A percentile compares a stretch with the other conserved stretches of the same genome.
phyloP scores from a whole-genome alignment of 257 asterid genomes.

The Thymus mandschuricus region DNA sequence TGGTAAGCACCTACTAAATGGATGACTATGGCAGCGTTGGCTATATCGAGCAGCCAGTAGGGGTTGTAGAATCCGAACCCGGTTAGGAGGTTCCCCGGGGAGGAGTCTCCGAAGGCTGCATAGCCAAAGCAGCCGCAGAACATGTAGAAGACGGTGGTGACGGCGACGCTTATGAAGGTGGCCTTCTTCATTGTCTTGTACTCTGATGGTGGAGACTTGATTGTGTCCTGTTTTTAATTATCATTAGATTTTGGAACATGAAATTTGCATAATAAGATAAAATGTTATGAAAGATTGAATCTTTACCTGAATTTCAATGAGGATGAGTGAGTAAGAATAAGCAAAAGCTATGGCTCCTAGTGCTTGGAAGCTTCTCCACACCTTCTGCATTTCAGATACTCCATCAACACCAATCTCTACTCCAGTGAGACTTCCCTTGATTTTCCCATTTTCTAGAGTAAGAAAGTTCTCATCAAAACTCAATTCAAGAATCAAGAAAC shows the following conservation, averaged over 20 bases:
- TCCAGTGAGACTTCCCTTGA: conserved; percentile 65
- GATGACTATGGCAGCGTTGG: conserved; percentile 51
- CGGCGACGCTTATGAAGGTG: conserved; percentile 39
- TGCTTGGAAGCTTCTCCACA: conserved; percentile 81
- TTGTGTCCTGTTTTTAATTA: conserved; percentile 43
- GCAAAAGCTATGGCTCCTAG: conserved; percentile 88
- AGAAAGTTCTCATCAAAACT: background rate
- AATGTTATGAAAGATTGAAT: background rate
- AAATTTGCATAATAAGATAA: background rate
- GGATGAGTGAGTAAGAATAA: conserved; percentile 74
- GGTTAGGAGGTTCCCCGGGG: conserved; percentile 61
- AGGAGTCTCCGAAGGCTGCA: conserved; percentile 52
- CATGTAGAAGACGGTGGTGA: conserved; percentile 55
- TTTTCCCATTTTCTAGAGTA: conserved; percentile 51
- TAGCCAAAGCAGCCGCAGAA: conserved; percentile 55
- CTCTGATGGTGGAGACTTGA: conserved; percentile 53
- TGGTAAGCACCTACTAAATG: conserved; percentile 63
- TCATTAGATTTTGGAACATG: background rate
- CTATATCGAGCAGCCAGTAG: conserved; percentile 53
- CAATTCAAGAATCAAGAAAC: background rate
- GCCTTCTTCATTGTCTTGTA: conserved; percentile 58
- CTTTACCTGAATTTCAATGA: conserved; percentile 76
- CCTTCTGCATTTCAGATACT: conserved; percentile 65
- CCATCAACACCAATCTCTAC: conserved; percentile 51
- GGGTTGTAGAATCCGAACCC: conserved; percentile 64